A percentile compares a stretch with the other conserved stretches of the same genome.
These are phyloP conservation scores for Sugiyamaella lignohabitans DNA, from an alignment of 805 yeast genomes.

Conservation along the genomic window DNA sequence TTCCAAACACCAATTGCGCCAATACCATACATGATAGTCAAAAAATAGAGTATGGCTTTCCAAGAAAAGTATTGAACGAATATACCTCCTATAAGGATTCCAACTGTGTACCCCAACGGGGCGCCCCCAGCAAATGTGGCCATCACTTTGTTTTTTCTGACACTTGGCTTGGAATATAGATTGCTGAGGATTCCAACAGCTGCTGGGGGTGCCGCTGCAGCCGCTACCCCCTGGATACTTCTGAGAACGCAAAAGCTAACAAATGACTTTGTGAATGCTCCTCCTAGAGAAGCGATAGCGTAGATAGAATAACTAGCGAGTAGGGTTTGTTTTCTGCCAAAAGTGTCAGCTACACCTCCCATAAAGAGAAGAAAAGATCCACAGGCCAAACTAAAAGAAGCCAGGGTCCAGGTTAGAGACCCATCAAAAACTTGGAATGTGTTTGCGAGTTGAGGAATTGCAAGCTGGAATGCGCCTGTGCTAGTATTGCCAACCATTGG, in stretches of 20 bases:
- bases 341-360: constrained; percentile 44
- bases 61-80: constrained; percentile 37
- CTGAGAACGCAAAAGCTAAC: constrained; percentile 37
- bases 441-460: constrained; percentile 33
- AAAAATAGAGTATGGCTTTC: constrained; percentile 39
- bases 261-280: constrained; percentile 25
- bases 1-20: constrained; percentile 26
- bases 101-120: constrained; percentile 42
- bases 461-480: constrained; percentile 34
- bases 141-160: constrained; percentile 39
- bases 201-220: constrained; percentile 43
- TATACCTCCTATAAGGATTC: constrained; percentile 41
- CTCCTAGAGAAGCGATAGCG: constrained; percentile 29
- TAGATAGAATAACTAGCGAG: constrained; percentile 32
- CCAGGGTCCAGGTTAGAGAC: constrained; percentile 39
- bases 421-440: constrained; percentile 38
- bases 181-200: constrained; percentile 43
- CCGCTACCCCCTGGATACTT: constrained; percentile 40
- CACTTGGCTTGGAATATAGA: constrained; percentile 36
- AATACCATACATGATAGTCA: constrained; percentile 35
- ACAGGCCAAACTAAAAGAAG: constrained; percentile 37
- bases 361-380: constrained; percentile 40
- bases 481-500: constrained; percentile 39
- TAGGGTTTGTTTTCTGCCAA: constrained; percentile 41
- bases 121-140: constrained; percentile 43